phyloP scores from a whole-genome alignment of 495 filamentous ascomycete species.

The Chaetomium fimeti region DNA sequence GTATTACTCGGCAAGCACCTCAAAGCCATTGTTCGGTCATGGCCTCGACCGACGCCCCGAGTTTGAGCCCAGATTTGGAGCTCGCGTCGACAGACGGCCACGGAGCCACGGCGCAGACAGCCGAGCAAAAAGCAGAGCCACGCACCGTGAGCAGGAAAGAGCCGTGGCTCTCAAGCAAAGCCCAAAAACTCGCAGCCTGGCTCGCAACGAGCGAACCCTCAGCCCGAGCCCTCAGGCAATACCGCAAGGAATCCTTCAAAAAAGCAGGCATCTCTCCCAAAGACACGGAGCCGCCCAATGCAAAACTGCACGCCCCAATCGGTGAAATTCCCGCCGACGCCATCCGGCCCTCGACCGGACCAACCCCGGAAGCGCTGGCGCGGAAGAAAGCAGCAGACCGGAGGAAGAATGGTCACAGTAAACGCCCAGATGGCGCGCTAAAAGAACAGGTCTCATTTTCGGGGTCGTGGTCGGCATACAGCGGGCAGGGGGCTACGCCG shows the following conservation, averaged over 20 bases:
- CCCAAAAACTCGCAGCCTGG: conserved; percentile 39
- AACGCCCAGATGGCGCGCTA: background rate
- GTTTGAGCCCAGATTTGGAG: background rate
- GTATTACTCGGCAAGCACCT: background rate
- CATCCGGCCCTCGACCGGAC: conserved; percentile 34
- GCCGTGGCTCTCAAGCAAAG: background rate
- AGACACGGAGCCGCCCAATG: conserved; percentile 30
- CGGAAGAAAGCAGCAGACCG: conserved; percentile 18
- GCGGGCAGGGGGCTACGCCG: background rate
- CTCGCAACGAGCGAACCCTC: conserved; percentile 44
- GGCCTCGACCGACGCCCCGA: background rate
- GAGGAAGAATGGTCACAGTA: background rate
- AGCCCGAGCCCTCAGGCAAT: conserved; percentile 39
- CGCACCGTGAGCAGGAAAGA: background rate
- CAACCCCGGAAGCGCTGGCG: conserved; percentile 36
- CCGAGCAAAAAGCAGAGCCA: background rate
- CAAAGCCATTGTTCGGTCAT: background rate
- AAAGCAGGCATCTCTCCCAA: conserved; percentile 37
- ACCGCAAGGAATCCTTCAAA: conserved; percentile 39
- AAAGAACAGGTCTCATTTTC: background rate
- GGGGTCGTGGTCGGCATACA: background rate
- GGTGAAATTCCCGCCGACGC: conserved; percentile 40
- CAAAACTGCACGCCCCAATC: conserved; percentile 39
- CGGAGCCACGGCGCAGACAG: background rate
- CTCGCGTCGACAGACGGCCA: background rate